Conservation (phyloP, 768 basidiomycete genomes). For the Suillus discolor region DNA sequence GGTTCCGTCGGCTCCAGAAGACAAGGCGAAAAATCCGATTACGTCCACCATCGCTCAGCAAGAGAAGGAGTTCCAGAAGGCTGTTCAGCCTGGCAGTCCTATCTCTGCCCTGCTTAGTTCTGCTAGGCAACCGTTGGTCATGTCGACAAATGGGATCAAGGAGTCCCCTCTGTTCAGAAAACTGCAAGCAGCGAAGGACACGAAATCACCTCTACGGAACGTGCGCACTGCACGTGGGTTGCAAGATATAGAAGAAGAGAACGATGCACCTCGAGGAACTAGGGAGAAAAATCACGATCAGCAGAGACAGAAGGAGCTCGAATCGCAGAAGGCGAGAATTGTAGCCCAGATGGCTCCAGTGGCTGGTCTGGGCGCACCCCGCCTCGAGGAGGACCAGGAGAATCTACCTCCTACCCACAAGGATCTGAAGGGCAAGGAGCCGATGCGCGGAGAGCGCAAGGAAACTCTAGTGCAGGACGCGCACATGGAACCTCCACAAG, state of each 20-base stretch:
- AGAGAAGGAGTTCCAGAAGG: constrained; percentile 96
- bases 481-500: constrained; percentile 26
- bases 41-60: constrained; percentile 75
- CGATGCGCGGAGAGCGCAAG: constrained; percentile 26
- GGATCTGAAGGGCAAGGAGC: constrained; percentile 35
- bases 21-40: constrained; percentile 40
- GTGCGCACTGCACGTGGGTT: constrained; percentile 42
- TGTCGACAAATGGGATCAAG: constrained; percentile 48
- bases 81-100: constrained; percentile 92
- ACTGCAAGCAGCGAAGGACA: constrained; percentile 53
- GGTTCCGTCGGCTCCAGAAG: constrained; percentile 39
- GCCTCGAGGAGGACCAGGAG: constrained; percentile 37
- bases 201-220: constrained; percentile 54
- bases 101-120: constrained; percentile 90
- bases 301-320: constrained; percentile 70
- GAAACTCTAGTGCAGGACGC: constrained; percentile 17
- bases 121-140: constrained; percentile 84
- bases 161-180: constrained; percentile 48
- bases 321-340: constrained; percentile 89
- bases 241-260: constrained; percentile 49
- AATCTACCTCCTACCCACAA: constrained; percentile 34
- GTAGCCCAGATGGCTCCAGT: constrained; percentile 89
- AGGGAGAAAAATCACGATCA: constrained; percentile 43
- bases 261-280: constrained; percentile 40
- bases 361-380: constrained; percentile 27